Conservation (phyloP, 169 alveolate genomes). For the Babesia gibsoni region DNA sequence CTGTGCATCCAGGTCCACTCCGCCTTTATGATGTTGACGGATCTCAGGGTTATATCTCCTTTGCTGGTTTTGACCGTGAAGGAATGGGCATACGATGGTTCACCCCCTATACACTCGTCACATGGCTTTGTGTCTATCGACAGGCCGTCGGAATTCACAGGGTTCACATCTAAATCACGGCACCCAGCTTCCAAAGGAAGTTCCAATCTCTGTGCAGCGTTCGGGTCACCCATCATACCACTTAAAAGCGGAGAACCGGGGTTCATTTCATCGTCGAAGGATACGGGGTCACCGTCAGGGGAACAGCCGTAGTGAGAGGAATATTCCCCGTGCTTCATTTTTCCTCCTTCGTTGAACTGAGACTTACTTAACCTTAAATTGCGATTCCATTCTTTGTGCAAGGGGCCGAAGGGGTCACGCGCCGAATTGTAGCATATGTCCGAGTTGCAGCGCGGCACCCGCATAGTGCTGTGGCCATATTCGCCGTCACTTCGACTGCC, state of each 20-base stretch:
- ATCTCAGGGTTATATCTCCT: background rate
- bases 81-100: background rate
- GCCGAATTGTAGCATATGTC: background rate
- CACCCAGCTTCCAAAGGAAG: background rate
- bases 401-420: background rate
- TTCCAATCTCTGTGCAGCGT: background rate
- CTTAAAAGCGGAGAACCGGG: background rate
- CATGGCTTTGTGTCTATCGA: no score
- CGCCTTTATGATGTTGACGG: slow-evolving; percentile 26
- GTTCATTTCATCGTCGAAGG: background rate
- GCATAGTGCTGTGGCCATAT: no score
- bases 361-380: background rate
- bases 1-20: slow-evolving; percentile 63
- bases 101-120: no score
- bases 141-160: no score
- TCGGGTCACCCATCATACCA: background rate
- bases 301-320: background rate
- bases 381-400: no score
- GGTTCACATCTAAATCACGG: background rate
- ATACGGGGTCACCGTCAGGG: background rate
- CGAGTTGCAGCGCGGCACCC: background rate
- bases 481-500: no score
- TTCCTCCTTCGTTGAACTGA: no score
- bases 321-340: background rate
- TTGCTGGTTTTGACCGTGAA: background rate